phyloP scores from a whole-genome alignment of 768 basidiomycete genomes.

The Austroboletus eburneus region DNA sequence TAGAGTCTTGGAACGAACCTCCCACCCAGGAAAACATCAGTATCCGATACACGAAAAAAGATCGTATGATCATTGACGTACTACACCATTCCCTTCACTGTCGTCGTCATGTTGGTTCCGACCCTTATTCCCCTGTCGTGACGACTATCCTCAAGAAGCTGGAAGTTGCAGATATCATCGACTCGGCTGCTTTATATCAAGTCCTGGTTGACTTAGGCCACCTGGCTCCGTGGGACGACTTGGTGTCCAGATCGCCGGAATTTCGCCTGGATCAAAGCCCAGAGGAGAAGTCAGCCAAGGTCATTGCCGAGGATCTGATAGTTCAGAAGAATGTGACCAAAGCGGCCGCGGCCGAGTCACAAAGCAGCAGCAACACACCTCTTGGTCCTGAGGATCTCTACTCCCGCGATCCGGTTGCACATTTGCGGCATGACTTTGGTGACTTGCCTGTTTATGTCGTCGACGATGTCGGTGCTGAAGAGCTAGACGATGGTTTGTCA shows the following conservation, averaged over 20 bases:
- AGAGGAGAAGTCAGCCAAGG: conserved; percentile 28
- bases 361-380: conserved; percentile 28
- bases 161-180: conserved; percentile 32
- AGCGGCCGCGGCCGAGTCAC: conserved; percentile 2
- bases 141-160: conserved; percentile 58
- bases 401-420: conserved; percentile 56
- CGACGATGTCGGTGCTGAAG: conserved; percentile 73
- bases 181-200: conserved; percentile 33
- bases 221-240: conserved; percentile 78
- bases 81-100: conserved; percentile 51
- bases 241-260: conserved; percentile 38
- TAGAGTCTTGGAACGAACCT: conserved; percentile 29
- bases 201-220: conserved; percentile 70
- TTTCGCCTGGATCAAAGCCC: conserved; percentile 26
- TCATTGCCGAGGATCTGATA: conserved; percentile 30
- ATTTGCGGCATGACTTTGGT: conserved; percentile 84
- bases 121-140: conserved; percentile 55
- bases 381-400: conserved; percentile 66
- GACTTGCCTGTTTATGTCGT: conserved; percentile 78
- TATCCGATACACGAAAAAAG: conserved; percentile 46
- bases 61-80: conserved; percentile 56
- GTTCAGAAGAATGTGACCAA: conserved; percentile 17
- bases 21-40: conserved; percentile 26
- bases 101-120: conserved; percentile 46
- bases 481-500: conserved; percentile 93